phyloP scores from a whole-genome alignment of 1,139 yeast genomes.

The Candida labiduridarum region DNA sequence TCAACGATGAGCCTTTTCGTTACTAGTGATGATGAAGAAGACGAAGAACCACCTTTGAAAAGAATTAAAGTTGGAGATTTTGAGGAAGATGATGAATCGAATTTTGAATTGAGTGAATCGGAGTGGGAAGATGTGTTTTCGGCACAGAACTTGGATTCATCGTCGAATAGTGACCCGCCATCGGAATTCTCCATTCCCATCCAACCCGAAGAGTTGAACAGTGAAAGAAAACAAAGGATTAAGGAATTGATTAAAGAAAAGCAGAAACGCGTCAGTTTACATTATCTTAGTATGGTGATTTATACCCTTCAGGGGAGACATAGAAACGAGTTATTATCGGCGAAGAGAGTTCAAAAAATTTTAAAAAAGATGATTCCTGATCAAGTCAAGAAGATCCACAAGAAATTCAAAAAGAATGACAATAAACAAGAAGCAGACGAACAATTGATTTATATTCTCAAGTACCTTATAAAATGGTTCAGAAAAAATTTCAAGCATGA shows the following conservation, averaged over 20 bases:
- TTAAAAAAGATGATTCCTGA: slow-evolving; percentile 32
- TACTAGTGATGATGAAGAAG: slow-evolving; percentile 12
- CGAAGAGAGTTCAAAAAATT: slow-evolving; percentile 22
- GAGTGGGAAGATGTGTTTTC: slow-evolving; percentile 27
- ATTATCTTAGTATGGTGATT: slow-evolving; percentile 28
- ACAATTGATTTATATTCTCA: slow-evolving; percentile 32
- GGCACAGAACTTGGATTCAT: slow-evolving; percentile 4
- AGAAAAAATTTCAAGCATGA: slow-evolving; percentile 36
- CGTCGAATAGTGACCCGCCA: slow-evolving; percentile 2
- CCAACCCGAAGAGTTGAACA: slow-evolving; percentile 2
- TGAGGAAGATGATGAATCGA: slow-evolving; percentile 12
- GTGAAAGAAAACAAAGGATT: slow-evolving; percentile 12
- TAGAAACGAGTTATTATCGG: slow-evolving; percentile 28
- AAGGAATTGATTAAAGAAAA: slow-evolving; percentile 14
- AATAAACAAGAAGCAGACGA: slow-evolving; percentile 20
- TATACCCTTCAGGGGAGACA: slow-evolving; percentile 28
- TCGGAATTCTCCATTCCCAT: slow-evolving; percentile 16
- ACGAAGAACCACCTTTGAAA: slow-evolving; percentile 10
- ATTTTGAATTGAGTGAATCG: slow-evolving; percentile 13
- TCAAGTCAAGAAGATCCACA: slow-evolving; percentile 20
- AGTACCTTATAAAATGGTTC: slow-evolving; percentile 42
- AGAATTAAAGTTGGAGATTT: slow-evolving; percentile 7
- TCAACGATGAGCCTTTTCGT: slow-evolving; percentile 8
- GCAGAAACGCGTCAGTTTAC: slow-evolving; percentile 20
- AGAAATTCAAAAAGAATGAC: slow-evolving; percentile 19